phyloP scores from a whole-genome alignment of 495 filamentous ascomycete genomes.

The Penicillium ucsense region DNA sequence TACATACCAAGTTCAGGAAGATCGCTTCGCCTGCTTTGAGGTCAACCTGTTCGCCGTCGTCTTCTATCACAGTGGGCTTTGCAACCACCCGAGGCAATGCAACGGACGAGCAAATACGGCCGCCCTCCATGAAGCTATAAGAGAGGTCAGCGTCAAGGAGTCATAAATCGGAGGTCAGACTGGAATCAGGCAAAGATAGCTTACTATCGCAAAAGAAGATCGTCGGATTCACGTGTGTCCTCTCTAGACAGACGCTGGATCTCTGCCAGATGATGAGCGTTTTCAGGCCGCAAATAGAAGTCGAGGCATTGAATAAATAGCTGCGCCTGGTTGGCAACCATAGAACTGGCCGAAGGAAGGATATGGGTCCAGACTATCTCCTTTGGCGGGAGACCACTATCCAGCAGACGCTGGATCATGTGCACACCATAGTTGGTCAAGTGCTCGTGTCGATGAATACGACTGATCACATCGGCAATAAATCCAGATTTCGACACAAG shows the following conservation, averaged over 20 bases:
- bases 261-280: constrained; percentile 42
- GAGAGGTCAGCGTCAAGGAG: constrained; percentile 7
- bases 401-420: constrained; percentile 58
- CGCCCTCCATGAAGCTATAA: constrained; percentile 50
- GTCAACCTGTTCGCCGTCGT: constrained; percentile 29
- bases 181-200: neutral
- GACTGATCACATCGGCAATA: constrained; percentile 37
- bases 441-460: constrained; percentile 31
- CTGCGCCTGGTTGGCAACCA: constrained; percentile 61
- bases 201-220: constrained; percentile 37
- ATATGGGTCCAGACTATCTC: constrained; percentile 68
- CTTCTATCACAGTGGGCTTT: constrained; percentile 29
- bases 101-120: constrained; percentile 46
- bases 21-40: constrained; percentile 39
- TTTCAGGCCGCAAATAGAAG: constrained; percentile 57
- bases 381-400: constrained; percentile 45
- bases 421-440: constrained; percentile 57
- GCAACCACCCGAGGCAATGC: constrained; percentile 41
- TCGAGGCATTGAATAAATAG: constrained; percentile 67
- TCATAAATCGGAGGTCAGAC: no score
- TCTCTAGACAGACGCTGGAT: constrained; percentile 45
- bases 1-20: constrained; percentile 39
- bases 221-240: constrained; percentile 36
- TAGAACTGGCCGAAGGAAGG: constrained; percentile 47
- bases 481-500: constrained; percentile 40